These are phyloP conservation scores for Mucor circinelloides DNA, from an alignment of 371 early-diverging fungal genomes.

Conservation along the genomic window DNA sequence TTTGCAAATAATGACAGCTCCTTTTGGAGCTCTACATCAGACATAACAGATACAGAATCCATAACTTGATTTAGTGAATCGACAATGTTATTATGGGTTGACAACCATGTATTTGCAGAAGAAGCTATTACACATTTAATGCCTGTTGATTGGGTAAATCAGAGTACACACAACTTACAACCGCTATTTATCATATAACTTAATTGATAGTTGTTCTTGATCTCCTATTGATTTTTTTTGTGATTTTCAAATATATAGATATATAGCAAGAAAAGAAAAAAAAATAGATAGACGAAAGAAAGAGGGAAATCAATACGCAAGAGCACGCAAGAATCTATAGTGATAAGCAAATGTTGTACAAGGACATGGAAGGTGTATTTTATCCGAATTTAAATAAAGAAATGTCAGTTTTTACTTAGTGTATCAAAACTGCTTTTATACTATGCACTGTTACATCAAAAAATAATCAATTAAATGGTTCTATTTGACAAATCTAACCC, in stretches of 20 bases:
- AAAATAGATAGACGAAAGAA: slow-evolving; percentile 7
- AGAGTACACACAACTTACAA: slow-evolving; percentile 9
- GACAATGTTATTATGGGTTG: slow-evolving; percentile 19
- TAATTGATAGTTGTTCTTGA: slow-evolving; percentile 1
- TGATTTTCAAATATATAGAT: background rate
- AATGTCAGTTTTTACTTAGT: background rate
- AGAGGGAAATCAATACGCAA: slow-evolving; percentile 13
- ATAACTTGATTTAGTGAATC: slow-evolving; percentile 39
- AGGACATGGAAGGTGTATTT: background rate
- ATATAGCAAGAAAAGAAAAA: background rate
- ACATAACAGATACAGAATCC: slow-evolving; percentile 37
- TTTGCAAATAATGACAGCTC: slow-evolving; percentile 52
- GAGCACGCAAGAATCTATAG: slow-evolving; percentile 20
- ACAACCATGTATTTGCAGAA: slow-evolving; percentile 10
- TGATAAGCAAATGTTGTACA: slow-evolving; percentile 20
- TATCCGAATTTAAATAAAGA: background rate
- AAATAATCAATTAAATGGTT: background rate
- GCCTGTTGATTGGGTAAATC: background rate
- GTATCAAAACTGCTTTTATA: background rate
- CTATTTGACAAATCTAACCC: background rate
- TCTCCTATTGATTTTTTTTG: slow-evolving; percentile 7
- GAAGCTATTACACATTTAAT: slow-evolving; percentile 6
- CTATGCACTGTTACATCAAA: background rate
- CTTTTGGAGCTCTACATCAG: slow-evolving; percentile 39
- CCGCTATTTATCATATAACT: slow-evolving; percentile 13